These are phyloP conservation scores for Scheffersomyces parashehatae DNA, from an alignment of 1,139 yeast species.

Conservation along the genomic window DNA sequence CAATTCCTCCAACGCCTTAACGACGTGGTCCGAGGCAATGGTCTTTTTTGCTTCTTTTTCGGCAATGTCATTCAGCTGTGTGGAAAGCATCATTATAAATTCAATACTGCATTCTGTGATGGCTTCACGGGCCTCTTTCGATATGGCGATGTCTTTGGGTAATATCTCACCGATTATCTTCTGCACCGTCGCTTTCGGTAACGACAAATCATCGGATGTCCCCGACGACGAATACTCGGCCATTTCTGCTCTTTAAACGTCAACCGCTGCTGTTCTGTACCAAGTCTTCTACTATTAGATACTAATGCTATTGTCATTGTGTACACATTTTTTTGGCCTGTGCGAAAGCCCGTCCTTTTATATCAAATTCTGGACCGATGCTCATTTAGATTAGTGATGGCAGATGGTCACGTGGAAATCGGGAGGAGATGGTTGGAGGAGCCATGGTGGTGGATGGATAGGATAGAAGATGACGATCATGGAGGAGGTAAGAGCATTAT, in stretches of 20 bases:
- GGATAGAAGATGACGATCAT: no score
- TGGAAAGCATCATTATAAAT: constrained; percentile 89
- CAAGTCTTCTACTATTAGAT: no score
- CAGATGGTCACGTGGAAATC: no score
- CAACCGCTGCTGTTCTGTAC: not conserved
- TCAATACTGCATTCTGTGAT: constrained; percentile 95
- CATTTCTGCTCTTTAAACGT: constrained; percentile 18
- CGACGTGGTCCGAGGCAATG: constrained; percentile 93
- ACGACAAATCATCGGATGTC: constrained; percentile 43
- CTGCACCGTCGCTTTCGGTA: constrained; percentile 85
- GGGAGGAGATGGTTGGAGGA: no score
- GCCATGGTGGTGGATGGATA: no score
- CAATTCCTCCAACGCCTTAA: constrained; percentile 83
- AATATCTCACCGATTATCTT: constrained; percentile 88
- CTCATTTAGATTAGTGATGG: not conserved
- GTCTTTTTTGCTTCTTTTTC: constrained; percentile 96
- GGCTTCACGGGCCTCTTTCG: constrained; percentile 94
- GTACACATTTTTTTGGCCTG: no score
- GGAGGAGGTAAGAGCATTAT: no score
- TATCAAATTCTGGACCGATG: not conserved
- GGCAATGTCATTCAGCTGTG: constrained; percentile 94
- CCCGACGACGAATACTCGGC: constrained; percentile 39
- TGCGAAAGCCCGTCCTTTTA: not conserved
- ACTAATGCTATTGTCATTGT: no score
- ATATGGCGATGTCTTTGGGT: constrained; percentile 81